A percentile compares a stretch with the other conserved stretches of the same genome.
phyloP scores from a whole-genome alignment of 768 basidiomycete genomes.

The Heimioporus sp. region DNA sequence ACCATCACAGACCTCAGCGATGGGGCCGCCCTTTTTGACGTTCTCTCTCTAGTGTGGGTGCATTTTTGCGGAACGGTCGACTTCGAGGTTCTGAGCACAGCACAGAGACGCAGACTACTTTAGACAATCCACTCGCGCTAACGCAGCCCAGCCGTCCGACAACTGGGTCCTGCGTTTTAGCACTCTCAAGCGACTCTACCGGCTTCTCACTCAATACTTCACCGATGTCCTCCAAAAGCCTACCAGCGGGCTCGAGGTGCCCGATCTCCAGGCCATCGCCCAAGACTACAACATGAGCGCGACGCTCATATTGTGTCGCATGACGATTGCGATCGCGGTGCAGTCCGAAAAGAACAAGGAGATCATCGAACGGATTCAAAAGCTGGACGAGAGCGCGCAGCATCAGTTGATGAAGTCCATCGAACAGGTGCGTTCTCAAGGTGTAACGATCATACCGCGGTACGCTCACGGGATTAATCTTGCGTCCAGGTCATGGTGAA shows the following conservation, averaged over 20 bases:
- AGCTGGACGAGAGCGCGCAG: slow-evolving; percentile 78
- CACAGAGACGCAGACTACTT: slow-evolving; percentile 80
- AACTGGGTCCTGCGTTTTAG: slow-evolving; percentile 90
- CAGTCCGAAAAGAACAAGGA: slow-evolving; percentile 88
- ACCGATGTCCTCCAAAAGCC: slow-evolving; percentile 81
- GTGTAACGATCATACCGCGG: not conserved
- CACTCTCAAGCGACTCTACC: slow-evolving; percentile 79
- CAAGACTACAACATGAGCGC: slow-evolving; percentile 68
- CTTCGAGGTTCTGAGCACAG: not conserved
- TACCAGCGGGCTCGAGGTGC: slow-evolving; percentile 75
- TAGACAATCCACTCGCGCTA: slow-evolving; percentile 54
- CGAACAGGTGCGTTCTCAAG: slow-evolving; percentile 65
- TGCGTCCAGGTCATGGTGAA: slow-evolving; percentile 68
- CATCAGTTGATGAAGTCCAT: slow-evolving; percentile 91
- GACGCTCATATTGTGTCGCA: slow-evolving; percentile 71
- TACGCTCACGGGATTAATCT: not conserved
- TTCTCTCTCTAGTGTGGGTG: slow-evolving; percentile 74
- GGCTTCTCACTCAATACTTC: slow-evolving; percentile 87
- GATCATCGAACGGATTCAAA: slow-evolving; percentile 87
- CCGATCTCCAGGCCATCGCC: slow-evolving; percentile 83
- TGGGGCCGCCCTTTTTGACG: slow-evolving; percentile 71
- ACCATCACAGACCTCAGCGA: slow-evolving; percentile 74
- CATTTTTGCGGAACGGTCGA: not conserved
- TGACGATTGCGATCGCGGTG: slow-evolving; percentile 83
- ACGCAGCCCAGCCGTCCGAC: slow-evolving; percentile 63